Evolutionary conservation across 2,329 filamentous ascomycete genomes (phyloP), one percentile per base, ranked within the genome.

Genomic region (Thielaviopsis punctulata): DNA sequence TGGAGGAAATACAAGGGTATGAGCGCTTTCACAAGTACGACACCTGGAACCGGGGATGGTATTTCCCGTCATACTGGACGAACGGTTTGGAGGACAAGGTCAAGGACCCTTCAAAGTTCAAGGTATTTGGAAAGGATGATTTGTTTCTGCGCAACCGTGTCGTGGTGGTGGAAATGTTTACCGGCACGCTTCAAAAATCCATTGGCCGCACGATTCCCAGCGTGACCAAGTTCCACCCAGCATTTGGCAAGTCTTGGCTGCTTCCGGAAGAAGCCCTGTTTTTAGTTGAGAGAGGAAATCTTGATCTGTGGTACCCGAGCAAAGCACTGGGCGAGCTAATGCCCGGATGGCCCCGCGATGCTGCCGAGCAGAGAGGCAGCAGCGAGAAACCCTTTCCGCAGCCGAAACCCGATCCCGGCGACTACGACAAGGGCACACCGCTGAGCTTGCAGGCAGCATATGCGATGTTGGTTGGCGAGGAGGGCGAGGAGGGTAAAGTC

Each of bases 361-460:
- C 46, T 1, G 57, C 53, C 1, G 58, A 59, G 7, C 59, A 59
- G 10, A 58, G 57, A 0, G 54, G 58, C 2, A 54, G 54, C 21
- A 62, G 60, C 4, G 60, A 56, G 15, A 59, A 59, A 12, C 54
- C 49, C 12, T 55, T 59, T 45, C 52, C 53, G 2, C 58, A 56
- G 45, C 57, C 56, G 10, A 55, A 57, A 27, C 52, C 59, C 23
- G 60, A 62, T 10, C 60, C 62, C 1, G 61, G 67, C 25, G 69
- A 72, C 43, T 77, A 79, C 54, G 75, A 80, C 6, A 68, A 73
- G 3, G 84, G 83, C 0, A 65, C 92, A n/a, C 88, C 90, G 0
- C 81, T 98, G 71, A 94, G 86, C 65, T 68, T 96, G 39, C 86
- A 96, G 64, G 89, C 85, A 5, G 88, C 88, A 0, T 96, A 96